Base-by-base conservation (phyloP, 441 rosid species). In the Erysimum pusillum region DNA sequence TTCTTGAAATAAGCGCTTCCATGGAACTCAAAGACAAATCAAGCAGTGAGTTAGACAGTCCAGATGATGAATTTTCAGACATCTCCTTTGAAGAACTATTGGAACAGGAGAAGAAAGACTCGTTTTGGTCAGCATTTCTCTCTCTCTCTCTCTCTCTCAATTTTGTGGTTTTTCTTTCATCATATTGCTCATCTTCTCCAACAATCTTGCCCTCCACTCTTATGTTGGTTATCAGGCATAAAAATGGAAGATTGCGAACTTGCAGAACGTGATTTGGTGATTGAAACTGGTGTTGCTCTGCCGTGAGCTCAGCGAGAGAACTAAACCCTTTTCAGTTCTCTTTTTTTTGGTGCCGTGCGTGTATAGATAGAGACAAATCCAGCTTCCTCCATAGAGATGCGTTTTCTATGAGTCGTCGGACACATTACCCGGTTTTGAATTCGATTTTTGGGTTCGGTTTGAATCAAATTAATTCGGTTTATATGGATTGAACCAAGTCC, bases 91-190 rank as follows among this genome's bases (percentile, higher is more conserved):
- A 94, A 75, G 96, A 94, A 85, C 80, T 94, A 71, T 59, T 94
- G 81, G 98, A 91, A 38, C 91, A 87, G 71, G 98, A 94, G 80
- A 94, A 94, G 87, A 90, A 89, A 80, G 96, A 91, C 81, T 80
- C 90, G 9, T 94, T 90, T 81, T 94, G 98, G 98, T 94, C 28
- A 53, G 92, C 80, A 67, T 14, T 32, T 22, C 28, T 22, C 64
- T 41, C 14, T 5, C 38, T 32, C 38, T 15, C 60, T 51, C 7
- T 39, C 18, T 51, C 15, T 51, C 56, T 51, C 56, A 6, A 14
- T 25, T 11, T 28, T 11, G 17, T 6, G 42, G 31, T 45, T 70
- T 68, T 10, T 67, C 45, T 46, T 36, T 57, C 48, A 46, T 28
- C 54, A 38, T 9, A 20, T 18, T 38, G 12, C 31, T 76, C 58